Conservation (phyloP, 164 flowering plant species). For the Stephania yunnanensis region DNA sequence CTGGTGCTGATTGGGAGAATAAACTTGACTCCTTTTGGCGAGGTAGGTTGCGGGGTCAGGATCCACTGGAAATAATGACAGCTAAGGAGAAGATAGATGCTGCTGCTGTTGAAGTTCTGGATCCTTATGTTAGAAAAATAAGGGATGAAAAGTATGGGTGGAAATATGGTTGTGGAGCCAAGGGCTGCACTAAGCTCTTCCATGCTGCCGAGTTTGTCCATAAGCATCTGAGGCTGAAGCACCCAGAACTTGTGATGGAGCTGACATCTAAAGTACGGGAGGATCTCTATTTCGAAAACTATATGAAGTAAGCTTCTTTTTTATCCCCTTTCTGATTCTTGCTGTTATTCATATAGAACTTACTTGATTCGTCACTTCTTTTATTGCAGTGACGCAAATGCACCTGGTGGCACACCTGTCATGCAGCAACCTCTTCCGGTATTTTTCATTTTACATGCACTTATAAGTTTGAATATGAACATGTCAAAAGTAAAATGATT, state of each 20-base stretch:
- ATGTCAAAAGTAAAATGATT: neutral
- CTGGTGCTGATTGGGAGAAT: conserved; percentile 79
- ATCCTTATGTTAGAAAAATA: conserved; percentile 89
- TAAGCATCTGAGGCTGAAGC: conserved; percentile 93
- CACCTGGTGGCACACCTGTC: conserved; percentile 95
- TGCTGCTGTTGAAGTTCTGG: conserved; percentile 73
- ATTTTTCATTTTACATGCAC: conserved; percentile 16
- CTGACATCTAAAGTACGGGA: conserved; percentile 89
- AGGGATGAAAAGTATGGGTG: conserved; percentile 99
- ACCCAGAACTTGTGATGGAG: conserved; percentile 78
- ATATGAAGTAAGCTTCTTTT: conserved; percentile 72
- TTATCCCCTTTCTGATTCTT: neutral
- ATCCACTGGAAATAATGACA: conserved; percentile 88
- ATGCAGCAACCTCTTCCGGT: conserved; percentile 80
- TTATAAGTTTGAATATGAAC: neutral
- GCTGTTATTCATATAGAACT: neutral
- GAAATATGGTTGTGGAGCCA: conserved; percentile 99
- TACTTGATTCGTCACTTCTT: neutral
- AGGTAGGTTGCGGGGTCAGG: conserved; percentile 73
- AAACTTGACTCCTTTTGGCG: conserved; percentile 83
- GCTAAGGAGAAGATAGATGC: conserved; percentile 95
- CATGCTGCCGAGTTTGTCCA: conserved; percentile 98
- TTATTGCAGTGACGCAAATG: conserved; percentile 76
- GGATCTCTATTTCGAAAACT: conserved; percentile 88
- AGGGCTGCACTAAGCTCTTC: conserved; percentile 98